Evolutionary conservation across 441 rosid genomes (phyloP).

Genomic region (Erodium moschatum): DNA sequence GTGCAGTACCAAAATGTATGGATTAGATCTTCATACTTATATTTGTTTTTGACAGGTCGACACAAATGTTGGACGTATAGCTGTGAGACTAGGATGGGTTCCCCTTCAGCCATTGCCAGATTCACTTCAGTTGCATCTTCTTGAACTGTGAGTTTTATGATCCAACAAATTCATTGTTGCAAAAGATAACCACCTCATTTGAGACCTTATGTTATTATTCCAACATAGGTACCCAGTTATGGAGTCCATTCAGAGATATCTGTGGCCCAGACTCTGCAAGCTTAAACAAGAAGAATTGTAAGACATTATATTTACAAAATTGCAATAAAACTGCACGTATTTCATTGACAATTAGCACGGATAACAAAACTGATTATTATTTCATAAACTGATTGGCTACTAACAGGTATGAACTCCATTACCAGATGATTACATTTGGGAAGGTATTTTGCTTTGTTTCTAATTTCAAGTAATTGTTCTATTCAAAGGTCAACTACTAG

Average conservation of each 20-base stretch:
- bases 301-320: conserved; percentile 15
- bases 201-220: conserved; percentile 20
- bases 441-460: conserved; percentile 46
- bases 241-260: conserved; percentile 84
- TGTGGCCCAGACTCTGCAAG: conserved; percentile 98
- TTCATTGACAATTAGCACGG: conserved; percentile 9
- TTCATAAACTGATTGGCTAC: background rate
- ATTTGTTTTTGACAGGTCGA: conserved; percentile 57
- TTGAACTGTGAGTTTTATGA: conserved; percentile 64
- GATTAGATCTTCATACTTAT: conserved; percentile 19
- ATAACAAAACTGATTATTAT: conserved; percentile 1
- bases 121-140: conserved; percentile 83
- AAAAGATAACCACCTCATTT: conserved; percentile 12
- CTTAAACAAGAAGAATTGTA: conserved; percentile 92
- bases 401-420: conserved; percentile 87
- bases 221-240: conserved; percentile 72
- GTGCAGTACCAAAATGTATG: conserved; percentile 10
- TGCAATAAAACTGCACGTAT: background rate
- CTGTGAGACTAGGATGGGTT: conserved; percentile 98
- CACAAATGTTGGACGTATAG: conserved; percentile 96
- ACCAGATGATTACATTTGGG: conserved; percentile 96
- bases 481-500: background rate
- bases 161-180: conserved; percentile 9
- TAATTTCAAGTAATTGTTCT: conserved; percentile 9
- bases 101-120: conserved; percentile 83